Evolutionary conservation across 768 basidiomycete species (phyloP), one percentile per base, ranked within the genome.

Genomic region (Boletus rubropictus): DNA sequence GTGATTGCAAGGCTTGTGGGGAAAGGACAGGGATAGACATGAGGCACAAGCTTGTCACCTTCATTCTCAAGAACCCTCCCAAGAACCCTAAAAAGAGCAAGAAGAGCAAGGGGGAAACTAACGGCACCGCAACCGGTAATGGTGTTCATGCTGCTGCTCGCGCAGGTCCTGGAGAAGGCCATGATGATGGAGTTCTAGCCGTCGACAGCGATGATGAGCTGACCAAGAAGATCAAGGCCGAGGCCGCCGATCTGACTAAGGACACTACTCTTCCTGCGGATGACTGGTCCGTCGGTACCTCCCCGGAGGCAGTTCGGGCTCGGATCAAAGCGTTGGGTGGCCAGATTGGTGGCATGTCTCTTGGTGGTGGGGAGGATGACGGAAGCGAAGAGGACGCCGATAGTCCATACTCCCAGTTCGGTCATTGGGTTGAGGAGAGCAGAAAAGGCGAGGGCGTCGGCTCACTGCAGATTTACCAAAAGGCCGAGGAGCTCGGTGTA

Each of bases 1-100:
- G 94, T 51, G 94, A 99, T 68, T 99, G 96, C 79, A 97, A 98
- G 71, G 96, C 96, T 22, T 99, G 96, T 59, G 96, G 96, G 44
- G 84, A 92, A 61, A 82, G 89, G 56, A 93, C 88, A 39, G 82
- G 75, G 34, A 78, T 98, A 55, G 93, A 98, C 67, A 96, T 96
- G 91, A 78, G 92, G 29, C 95, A 98, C 74, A 96, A 94, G 69
- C 79, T 99, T 50, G 86, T 85, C 35, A 92, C 94, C 1, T 99
- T 90, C 75, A 96, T 99, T 64, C 61, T 97, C 61, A 96, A 94
- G 75, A 99, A 99, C 67, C 96, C 96, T 35, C 95, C 94, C 43
- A 87, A 83, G 74, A 92, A 86, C 35, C 95, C 94, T 43, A 87
- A 83, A 74, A 92, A 86, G 72, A 68, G 63, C 62, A 78, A 76